Evolutionary conservation across 108 stramenopile genomes (phyloP).

Genomic region (Thalassiosira profunda): DNA sequence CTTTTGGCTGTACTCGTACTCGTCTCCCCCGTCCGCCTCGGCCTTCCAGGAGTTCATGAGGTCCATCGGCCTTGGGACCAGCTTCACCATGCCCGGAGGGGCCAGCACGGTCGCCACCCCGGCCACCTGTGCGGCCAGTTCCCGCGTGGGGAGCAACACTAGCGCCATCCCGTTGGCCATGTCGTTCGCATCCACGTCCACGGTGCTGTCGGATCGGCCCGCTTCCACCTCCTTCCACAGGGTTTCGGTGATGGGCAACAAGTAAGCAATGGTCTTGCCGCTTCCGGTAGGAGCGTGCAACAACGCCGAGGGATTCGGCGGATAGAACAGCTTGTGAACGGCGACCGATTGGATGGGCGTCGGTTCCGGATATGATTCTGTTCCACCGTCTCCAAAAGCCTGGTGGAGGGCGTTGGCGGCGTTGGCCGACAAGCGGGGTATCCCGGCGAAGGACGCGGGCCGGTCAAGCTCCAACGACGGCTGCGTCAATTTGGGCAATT

Average conservation of each 20-base stretch:
- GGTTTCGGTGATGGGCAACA: constrained; percentile 85
- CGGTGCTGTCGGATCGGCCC: constrained; percentile 4
- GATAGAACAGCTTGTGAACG: constrained; percentile 50
- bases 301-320: constrained; percentile 65
- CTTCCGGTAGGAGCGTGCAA: constrained; percentile 86
- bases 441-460: constrained; percentile 61
- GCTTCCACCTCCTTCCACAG: constrained; percentile 63
- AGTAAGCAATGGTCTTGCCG: constrained; percentile 87
- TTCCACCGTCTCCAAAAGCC: constrained; percentile 25
- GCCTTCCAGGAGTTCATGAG: constrained; percentile 54
- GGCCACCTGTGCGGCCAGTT: constrained; percentile 94
- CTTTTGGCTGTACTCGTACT: constrained; percentile 48
- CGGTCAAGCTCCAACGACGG: constrained; percentile 8
- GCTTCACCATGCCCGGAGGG: constrained; percentile 86
- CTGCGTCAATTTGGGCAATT: not conserved
- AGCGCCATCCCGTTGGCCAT: constrained; percentile 52
- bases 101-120: constrained; percentile 82
- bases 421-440: constrained; percentile 58
- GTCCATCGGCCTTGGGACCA: constrained; percentile 79
- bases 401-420: constrained; percentile 71
- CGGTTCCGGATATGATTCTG: constrained; percentile 35
- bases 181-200: constrained; percentile 40
- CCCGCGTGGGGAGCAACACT: constrained; percentile 93
- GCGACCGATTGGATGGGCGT: constrained; percentile 80
- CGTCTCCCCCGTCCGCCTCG: constrained; percentile 34